Evolutionary conservation across 495 filamentous ascomycete species (phyloP), one percentile per base, ranked within the genome.

Genomic region (Lepidopterella palustris): DNA sequence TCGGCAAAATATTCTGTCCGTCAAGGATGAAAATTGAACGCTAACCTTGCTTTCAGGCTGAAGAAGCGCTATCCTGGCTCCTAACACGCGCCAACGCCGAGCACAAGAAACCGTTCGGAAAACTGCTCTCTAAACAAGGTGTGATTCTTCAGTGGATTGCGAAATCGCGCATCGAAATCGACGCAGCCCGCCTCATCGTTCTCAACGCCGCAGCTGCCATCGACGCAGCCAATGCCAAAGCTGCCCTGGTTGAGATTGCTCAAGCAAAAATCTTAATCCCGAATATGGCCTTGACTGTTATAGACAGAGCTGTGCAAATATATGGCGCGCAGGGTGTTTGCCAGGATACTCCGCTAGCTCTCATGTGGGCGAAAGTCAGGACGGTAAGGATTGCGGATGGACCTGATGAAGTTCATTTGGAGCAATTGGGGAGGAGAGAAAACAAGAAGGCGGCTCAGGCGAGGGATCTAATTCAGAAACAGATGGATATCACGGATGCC

Each of bases 91-190:
- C 93, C 73, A 96, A 95, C 74, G 90, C 95, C 73, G 86, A 88
- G 21, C 81, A 78, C 66, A 93, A 92, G 78, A 84, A 85, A 56
- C 84, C 91, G 0, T 96, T 96, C 68, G 89, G 89, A 58, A 86
- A 92, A 74, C 76, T 78, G 39, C 78, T 96, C 47, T 80, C 82
- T 52, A 79, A 90, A 63, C 91, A 96, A 72, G 91, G 91, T 56
- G 89, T 95, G 8, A 92, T 96, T 68, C 81, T 95, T 21, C 90
- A 96, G 67, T 95, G 92, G 91, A 86, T 96, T 15, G 91, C 91
- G 50, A 86, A 84, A 71, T 93, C 89, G 3, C 83, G 91, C 2
- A 83, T 96, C 55, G 91, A 95, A 69, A 92, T 96, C 64, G 91
- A 96, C 68, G 84, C 90, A 4, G 89, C 90, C 0, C 85, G 91